These are phyloP conservation scores for Candida cerambycidarum DNA, from an alignment of 805 yeast genomes.

Conservation along the genomic window DNA sequence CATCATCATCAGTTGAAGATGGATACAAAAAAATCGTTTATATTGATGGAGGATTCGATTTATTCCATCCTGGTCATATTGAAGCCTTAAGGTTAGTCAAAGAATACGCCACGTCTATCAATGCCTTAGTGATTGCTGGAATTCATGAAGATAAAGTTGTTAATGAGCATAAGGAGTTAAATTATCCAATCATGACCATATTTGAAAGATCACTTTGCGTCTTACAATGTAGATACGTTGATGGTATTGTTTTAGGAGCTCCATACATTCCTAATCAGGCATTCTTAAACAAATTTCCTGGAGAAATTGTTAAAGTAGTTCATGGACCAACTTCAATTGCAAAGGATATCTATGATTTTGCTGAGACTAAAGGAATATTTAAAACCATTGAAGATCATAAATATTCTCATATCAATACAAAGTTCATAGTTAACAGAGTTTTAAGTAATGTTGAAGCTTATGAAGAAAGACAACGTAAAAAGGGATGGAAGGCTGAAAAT, in stretches of 20 bases:
- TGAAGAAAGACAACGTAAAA: conserved; percentile 82
- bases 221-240: conserved; percentile 82
- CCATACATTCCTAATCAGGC: conserved; percentile 50
- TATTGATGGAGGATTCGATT: conserved; percentile 84
- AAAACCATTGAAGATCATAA: conserved; percentile 51
- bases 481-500: conserved; percentile 73
- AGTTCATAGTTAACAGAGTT: conserved; percentile 74
- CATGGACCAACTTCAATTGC: conserved; percentile 58
- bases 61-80: conserved; percentile 92
- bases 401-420: conserved; percentile 64
- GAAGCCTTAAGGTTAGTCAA: conserved; percentile 58
- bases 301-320: conserved; percentile 40
- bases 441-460: conserved; percentile 64
- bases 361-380: conserved; percentile 32
- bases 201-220: conserved; percentile 86
- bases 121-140: conserved; percentile 63
- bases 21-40: conserved; percentile 41
- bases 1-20: conserved; percentile 22
- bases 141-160: conserved; percentile 59
- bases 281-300: conserved; percentile 43
- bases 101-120: conserved; percentile 17
- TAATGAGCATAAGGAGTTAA: conserved; percentile 56
- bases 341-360: conserved; percentile 36
- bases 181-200: conserved; percentile 82
- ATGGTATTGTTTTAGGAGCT: conserved; percentile 71